These are phyloP conservation scores for Globisporangium sylvaticum DNA, from an alignment of 352 stramenopile species.

Conservation along the genomic window DNA sequence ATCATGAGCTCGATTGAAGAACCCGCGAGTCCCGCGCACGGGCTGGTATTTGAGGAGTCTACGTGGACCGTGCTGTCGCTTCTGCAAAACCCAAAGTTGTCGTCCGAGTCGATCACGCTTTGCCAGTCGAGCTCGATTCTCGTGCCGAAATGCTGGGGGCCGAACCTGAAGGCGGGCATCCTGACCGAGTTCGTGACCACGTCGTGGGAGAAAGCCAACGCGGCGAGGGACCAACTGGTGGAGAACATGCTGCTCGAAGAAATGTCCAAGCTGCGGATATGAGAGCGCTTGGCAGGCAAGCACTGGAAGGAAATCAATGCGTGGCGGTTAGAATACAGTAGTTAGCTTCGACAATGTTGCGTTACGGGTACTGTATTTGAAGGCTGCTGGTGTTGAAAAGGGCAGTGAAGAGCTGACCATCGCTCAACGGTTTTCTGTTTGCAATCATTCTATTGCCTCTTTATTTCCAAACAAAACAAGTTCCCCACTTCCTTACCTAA, in stretches of 20 bases:
- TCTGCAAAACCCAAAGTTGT: neutral
- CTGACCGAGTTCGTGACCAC: neutral
- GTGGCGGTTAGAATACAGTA: neutral
- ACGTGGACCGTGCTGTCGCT: neutral
- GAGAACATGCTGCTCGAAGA: conserved; percentile 1
- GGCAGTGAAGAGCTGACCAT: too few species aligned
- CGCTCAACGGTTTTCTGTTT: too few species aligned
- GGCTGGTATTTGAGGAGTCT: neutral
- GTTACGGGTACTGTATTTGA: too few species aligned
- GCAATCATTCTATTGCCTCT: too few species aligned
- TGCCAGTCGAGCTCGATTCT: neutral
- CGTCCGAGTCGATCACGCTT: neutral
- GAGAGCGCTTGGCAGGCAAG: neutral
- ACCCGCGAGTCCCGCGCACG: neutral
- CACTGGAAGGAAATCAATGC: neutral
- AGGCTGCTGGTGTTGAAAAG: neutral
- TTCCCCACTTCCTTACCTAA: neutral
- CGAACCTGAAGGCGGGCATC: neutral
- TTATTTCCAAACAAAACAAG: too few species aligned
- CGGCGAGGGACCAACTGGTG: neutral
- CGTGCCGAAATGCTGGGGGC: neutral
- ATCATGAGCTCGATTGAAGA: neutral
- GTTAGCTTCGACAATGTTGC: neutral
- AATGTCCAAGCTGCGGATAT: neutral
- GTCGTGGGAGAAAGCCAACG: neutral